Evolutionary conservation across 768 basidiomycete species (phyloP).

Genomic region (Ramaria rubella): DNA sequence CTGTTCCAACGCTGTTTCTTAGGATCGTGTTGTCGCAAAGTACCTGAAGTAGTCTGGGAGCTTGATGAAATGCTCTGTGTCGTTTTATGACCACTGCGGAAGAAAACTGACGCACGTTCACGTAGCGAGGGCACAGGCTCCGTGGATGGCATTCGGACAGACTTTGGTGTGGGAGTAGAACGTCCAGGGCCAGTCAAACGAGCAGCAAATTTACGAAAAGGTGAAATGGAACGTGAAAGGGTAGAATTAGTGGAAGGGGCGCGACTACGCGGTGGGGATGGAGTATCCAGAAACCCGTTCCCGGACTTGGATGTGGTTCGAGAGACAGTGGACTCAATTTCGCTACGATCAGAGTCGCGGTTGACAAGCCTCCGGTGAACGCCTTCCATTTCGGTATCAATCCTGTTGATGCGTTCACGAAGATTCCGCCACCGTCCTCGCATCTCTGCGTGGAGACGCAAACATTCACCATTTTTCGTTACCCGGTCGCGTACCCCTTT

Average conservation of each 20-base stretch:
- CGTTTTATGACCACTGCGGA: constrained; percentile 31
- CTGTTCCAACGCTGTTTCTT: constrained; percentile 67
- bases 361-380: constrained; percentile 51
- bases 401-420: constrained; percentile 69
- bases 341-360: constrained; percentile 49
- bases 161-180: constrained; percentile 15
- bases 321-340: constrained; percentile 64
- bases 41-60: constrained; percentile 1
- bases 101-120: constrained; percentile 60
- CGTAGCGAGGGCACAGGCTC: constrained; percentile 50
- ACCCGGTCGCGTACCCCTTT: constrained; percentile 90
- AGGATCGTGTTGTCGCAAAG: constrained; percentile 8
- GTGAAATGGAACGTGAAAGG: constrained; percentile 72
- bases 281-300: constrained; percentile 61
- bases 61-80: constrained; percentile 7
- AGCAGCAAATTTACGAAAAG: constrained; percentile 70
- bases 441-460: constrained; percentile 85
- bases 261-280: constrained; percentile 36
- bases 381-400: constrained; percentile 76
- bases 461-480: constrained; percentile 93
- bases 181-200: constrained; percentile 46
- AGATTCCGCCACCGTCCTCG: constrained; percentile 79
- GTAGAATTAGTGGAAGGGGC: constrained; percentile 35
- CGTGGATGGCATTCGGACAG: constrained; percentile 40
- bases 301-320: constrained; percentile 39